These are phyloP conservation scores for Penicillium subrubescens DNA, from an alignment of 495 filamentous ascomycete genomes.

Conservation along the genomic window DNA sequence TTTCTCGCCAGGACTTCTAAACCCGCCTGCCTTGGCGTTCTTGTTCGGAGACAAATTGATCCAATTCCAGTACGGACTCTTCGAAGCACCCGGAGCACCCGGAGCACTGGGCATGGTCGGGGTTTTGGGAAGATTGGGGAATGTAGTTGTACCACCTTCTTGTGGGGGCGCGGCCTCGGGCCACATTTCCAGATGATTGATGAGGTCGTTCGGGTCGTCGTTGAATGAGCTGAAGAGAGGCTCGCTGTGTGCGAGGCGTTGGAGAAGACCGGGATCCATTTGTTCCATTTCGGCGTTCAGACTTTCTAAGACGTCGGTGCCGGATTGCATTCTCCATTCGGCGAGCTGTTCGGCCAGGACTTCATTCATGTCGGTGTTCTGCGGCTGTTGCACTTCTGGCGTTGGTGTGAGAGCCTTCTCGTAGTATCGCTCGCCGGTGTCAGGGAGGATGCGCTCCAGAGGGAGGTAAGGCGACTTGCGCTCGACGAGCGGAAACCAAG, in stretches of 20 bases:
- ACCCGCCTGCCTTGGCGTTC: too few relatives aligned
- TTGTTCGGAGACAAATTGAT: neutral
- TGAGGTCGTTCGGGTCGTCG: neutral
- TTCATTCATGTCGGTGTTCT: neutral
- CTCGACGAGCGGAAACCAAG: neutral
- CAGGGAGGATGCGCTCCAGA: conserved; percentile 7
- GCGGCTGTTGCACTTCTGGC: neutral
- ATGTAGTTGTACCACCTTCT: neutral
- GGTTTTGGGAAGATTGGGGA: neutral
- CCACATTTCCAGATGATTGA: neutral
- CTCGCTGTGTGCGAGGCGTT: neutral
- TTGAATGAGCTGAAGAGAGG: neutral
- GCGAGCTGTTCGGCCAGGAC: neutral
- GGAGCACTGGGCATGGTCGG: neutral
- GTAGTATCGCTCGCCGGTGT: conserved; percentile 10
- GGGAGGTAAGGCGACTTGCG: neutral
- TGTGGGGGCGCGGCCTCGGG: neutral
- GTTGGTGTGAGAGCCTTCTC: neutral
- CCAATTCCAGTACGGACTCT: neutral
- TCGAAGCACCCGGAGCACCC: neutral
- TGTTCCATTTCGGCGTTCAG: neutral
- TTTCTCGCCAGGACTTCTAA: neutral
- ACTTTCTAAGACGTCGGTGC: neutral
- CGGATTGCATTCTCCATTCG: neutral
- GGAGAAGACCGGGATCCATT: neutral